Evolutionary conservation across 805 yeast genomes (phyloP), one percentile per base, ranked within the genome.

Genomic region (Brettanomyces bruxellensis): DNA sequence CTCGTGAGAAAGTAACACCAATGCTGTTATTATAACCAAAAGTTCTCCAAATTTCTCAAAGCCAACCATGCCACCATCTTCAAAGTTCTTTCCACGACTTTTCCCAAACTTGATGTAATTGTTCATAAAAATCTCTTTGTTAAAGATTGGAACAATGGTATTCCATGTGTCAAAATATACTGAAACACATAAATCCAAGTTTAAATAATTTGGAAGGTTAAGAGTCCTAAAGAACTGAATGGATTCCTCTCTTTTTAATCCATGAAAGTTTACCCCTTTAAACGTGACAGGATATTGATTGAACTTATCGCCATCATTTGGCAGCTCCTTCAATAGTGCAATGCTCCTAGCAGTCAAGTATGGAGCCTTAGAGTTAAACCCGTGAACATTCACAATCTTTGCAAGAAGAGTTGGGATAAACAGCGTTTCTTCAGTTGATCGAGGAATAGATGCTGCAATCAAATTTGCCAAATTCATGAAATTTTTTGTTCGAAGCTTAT

Each of bases 91-190:
- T 49, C 78, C 83, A 28, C 79, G 55, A 14, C 78, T 63, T 41
- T 67, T 64, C 23, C 67, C 65, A 41, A 81, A 70, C 25, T 62
- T 65, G 25, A 69, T 55, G 58, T 85, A 87, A 51, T 78, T 77
- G 23, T 68, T 66, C 58, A 83, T 68, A 55, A 89, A 89, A n/a
- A 78, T 72, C 39, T 76, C 76, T 51, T 79, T 78, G 59, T 86
- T 86, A 45, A 89, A 57, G 13, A 86, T 70, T 0, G 95, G 95
- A 23, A 82, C 68, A 4, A 78, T 64, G 25, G 75, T 71, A 28
- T 85, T 82, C 95, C 96, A 89, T 48, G 83, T 82, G 50, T 78
- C 80, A 64, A 87, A 88, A 58, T 76, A 89, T 3, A 78, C 59
- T 0, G 83, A 73, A 18, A 85, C 73, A 30, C 86, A 70, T 25